Evolutionary conservation across 2,329 filamentous ascomycete genomes (phyloP).

Genomic region (Proliferodiscus dingleyae): DNA sequence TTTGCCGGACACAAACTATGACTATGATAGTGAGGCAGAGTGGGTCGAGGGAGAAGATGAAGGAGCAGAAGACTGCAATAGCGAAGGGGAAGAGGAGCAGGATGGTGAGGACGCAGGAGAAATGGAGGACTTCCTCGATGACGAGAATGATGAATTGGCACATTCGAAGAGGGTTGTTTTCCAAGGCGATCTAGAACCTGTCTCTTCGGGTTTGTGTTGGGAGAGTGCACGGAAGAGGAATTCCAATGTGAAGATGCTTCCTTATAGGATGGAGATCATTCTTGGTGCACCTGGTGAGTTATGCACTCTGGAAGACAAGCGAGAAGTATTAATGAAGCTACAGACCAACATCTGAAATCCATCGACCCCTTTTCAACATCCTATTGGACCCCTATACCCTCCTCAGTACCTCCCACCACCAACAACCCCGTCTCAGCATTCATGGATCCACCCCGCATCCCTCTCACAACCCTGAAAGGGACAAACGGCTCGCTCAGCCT

Average conservation of each 20-base stretch:
- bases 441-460: slow-evolving; percentile 19
- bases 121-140: slow-evolving; percentile 62
- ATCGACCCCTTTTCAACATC: slow-evolving; percentile 81
- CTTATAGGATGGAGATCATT: slow-evolving; percentile 71
- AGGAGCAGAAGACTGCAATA: slow-evolving; percentile 53
- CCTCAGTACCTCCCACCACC: slow-evolving; percentile 23
- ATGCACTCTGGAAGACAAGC: neutral
- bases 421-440: no score
- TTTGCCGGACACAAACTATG: slow-evolving; percentile 66
- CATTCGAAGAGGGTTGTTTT: slow-evolving; percentile 50
- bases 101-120: slow-evolving; percentile 63
- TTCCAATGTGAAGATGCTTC: slow-evolving; percentile 46
- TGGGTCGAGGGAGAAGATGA: slow-evolving; percentile 70
- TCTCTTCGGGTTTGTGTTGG: slow-evolving; percentile 79
- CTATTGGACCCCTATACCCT: slow-evolving; percentile 59
- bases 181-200: slow-evolving; percentile 66
- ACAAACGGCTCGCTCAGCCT: slow-evolving; percentile 15
- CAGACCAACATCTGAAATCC: slow-evolving; percentile 38
- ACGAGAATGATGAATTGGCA: slow-evolving; percentile 60
- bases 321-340: slow-evolving; percentile 4
- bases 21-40: slow-evolving; percentile 81
- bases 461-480: slow-evolving; percentile 29
- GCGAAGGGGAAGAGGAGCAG: slow-evolving; percentile 65
- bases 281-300: slow-evolving; percentile 36
- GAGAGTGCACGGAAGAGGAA: slow-evolving; percentile 52